phyloP scores from a whole-genome alignment of 306 rosid genomes.

The Pueraria montana region DNA sequence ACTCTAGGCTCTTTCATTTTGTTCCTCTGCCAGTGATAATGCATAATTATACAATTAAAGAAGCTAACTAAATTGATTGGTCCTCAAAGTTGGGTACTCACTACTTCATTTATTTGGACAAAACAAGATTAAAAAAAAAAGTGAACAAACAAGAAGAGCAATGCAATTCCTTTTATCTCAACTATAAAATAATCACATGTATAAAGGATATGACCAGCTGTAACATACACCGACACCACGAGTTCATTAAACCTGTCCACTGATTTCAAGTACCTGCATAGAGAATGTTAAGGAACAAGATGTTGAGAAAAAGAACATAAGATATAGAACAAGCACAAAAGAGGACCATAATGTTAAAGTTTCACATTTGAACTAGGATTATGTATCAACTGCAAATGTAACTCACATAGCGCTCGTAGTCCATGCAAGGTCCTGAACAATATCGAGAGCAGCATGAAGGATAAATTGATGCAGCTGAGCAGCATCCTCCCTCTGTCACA shows the following conservation, averaged over 20 bases:
- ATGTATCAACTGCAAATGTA: not conserved
- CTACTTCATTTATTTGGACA: slow-evolving; percentile 10
- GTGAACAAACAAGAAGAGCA: not conserved
- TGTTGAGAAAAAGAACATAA: slow-evolving; percentile 18
- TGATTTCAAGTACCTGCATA: slow-evolving; percentile 93
- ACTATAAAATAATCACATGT: slow-evolving; percentile 17
- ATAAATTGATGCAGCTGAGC: slow-evolving; percentile 98
- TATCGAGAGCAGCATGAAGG: slow-evolving; percentile 92
- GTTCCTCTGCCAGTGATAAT: slow-evolving; percentile 4
- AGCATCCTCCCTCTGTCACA: slow-evolving; percentile 91
- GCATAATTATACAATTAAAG: slow-evolving; percentile 6
- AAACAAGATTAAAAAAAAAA: slow-evolving; percentile 15
- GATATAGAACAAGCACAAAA: slow-evolving; percentile 23
- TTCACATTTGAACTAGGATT: not conserved
- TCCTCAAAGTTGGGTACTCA: slow-evolving; percentile 31
- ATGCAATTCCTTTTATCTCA: slow-evolving; percentile 8
- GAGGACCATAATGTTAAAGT: not conserved
- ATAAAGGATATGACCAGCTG: slow-evolving; percentile 98
- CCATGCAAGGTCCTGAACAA: slow-evolving; percentile 99
- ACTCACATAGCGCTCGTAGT: slow-evolving; percentile 97
- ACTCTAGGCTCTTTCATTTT: slow-evolving; percentile 15
- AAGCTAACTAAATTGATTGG: not conserved
- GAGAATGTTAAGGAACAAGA: slow-evolving; percentile 39
- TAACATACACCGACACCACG: slow-evolving; percentile 91
- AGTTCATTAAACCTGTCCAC: slow-evolving; percentile 93